Evolutionary conservation across 305 asterid species (phyloP).

Genomic region (Solanum hybrid): DNA sequence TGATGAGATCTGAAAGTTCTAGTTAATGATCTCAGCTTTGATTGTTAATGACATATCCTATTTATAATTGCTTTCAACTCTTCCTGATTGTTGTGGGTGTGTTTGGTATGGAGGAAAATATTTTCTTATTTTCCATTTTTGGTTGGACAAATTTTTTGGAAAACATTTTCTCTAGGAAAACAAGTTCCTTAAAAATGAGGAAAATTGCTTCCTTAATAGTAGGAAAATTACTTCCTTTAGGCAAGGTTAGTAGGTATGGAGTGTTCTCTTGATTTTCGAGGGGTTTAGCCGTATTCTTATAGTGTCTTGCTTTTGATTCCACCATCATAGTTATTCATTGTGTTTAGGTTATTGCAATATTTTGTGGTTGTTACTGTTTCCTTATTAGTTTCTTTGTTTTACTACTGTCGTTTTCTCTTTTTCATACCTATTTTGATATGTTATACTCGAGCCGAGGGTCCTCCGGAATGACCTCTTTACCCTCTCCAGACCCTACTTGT

Average conservation of each 20-base stretch:
- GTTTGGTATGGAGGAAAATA: neutral
- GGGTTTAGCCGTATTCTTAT: neutral
- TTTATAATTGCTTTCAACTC: neutral
- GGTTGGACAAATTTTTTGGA: neutral
- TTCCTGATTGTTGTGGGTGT: neutral
- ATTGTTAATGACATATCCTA: neutral
- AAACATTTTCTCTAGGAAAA: neutral
- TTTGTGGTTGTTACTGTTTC: neutral
- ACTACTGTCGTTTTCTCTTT: neutral
- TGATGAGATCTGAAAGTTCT: neutral
- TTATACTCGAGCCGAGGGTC: neutral
- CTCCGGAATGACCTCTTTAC: neutral
- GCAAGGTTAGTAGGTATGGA: neutral
- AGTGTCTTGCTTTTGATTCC: neutral
- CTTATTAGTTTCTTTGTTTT: neutral
- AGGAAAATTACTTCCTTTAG: neutral
- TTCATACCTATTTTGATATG: neutral
- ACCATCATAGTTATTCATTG: neutral
- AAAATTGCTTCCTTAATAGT: neutral
- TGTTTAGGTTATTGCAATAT: neutral
- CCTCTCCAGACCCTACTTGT: neutral
- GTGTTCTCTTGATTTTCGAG: neutral
- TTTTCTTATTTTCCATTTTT: neutral
- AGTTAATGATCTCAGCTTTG: neutral
- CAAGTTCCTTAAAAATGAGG: neutral